Conservation (phyloP, 495 filamentous ascomycete genomes). For the Chaetomium tenue region DNA sequence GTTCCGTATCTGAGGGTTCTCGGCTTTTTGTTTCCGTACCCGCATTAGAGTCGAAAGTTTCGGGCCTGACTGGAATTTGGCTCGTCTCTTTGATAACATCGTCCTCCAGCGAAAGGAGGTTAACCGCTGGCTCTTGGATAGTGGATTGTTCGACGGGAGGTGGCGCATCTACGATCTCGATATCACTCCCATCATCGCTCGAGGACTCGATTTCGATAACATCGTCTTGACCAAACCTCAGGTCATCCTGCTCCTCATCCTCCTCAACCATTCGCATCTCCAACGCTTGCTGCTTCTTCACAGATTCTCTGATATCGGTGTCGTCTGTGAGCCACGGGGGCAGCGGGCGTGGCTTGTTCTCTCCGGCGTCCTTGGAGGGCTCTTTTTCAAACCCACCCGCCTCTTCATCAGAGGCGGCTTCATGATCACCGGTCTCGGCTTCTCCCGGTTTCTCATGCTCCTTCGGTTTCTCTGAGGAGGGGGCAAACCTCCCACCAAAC, state of each 20-base stretch:
- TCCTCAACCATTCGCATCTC: conserved; percentile 49
- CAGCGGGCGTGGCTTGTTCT: conserved; percentile 59
- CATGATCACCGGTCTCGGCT: conserved; percentile 29
- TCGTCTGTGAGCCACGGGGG: conserved; percentile 81
- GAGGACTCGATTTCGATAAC: conserved; percentile 49
- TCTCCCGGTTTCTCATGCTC: conserved; percentile 15
- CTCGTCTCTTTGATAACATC: neutral
- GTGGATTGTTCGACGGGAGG: conserved; percentile 23
- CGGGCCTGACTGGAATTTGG: neutral
- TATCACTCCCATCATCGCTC: conserved; percentile 49
- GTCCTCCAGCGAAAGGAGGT: conserved; percentile 22
- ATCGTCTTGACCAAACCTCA: conserved; percentile 31
- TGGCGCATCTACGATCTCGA: conserved; percentile 56
- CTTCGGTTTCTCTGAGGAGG: conserved; percentile 27
- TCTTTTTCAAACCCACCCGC: conserved; percentile 63
- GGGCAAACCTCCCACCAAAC: conserved; percentile 52
- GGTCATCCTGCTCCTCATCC: conserved; percentile 53
- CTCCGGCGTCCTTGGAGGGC: conserved; percentile 27
- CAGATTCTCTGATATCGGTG: conserved; percentile 53
- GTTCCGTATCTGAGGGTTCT: neutral
- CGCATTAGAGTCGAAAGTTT: neutral
- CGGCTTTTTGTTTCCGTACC: neutral
- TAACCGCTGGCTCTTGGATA: conserved; percentile 19
- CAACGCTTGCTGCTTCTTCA: conserved; percentile 46
- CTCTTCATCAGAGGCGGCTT: conserved; percentile 49